Evolutionary conservation across 805 yeast genomes (phyloP).

Genomic region (Hanseniaspora hatyaiensis): DNA sequence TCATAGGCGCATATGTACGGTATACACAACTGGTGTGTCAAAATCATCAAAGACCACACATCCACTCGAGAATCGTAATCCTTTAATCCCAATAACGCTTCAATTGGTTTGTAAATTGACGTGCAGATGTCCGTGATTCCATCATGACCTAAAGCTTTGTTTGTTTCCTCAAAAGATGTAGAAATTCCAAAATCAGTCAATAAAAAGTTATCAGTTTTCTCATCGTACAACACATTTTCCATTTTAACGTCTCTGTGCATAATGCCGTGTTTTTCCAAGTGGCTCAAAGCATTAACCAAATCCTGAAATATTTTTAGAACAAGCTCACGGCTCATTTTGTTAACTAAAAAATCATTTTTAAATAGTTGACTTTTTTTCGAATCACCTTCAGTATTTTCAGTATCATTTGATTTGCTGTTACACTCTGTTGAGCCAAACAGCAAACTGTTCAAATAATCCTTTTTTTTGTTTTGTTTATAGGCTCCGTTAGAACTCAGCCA

Average conservation of each 20-base stretch:
- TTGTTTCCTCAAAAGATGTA: constrained; percentile 28
- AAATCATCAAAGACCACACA: constrained; percentile 59
- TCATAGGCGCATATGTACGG: neutral
- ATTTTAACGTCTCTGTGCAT: constrained; percentile 93
- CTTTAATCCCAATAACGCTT: constrained; percentile 48
- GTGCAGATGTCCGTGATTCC: constrained; percentile 46
- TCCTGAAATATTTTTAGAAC: constrained; percentile 49
- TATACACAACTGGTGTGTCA: constrained; percentile 12
- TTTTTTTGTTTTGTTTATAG: too few relatives aligned
- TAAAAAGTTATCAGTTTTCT: neutral
- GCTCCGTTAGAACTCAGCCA: neutral
- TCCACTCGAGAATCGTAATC: constrained; percentile 49
- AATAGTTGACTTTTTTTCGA: neutral
- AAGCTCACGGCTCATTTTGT: constrained; percentile 20
- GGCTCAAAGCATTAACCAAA: constrained; percentile 64
- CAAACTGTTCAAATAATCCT: neutral
- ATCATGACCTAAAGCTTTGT: constrained; percentile 23
- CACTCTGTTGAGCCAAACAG: too few relatives aligned
- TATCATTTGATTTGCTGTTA: too few relatives aligned
- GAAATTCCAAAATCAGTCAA: constrained; percentile 64
- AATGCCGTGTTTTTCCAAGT: constrained; percentile 73
- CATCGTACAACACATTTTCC: constrained; percentile 78
- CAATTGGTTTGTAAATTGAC: constrained; percentile 65
- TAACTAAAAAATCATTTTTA: constrained; percentile 15
- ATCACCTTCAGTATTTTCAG: neutral